Evolutionary conservation across 2,329 filamentous ascomycete species (phyloP).

Genomic region (Talaromyces sp.): DNA sequence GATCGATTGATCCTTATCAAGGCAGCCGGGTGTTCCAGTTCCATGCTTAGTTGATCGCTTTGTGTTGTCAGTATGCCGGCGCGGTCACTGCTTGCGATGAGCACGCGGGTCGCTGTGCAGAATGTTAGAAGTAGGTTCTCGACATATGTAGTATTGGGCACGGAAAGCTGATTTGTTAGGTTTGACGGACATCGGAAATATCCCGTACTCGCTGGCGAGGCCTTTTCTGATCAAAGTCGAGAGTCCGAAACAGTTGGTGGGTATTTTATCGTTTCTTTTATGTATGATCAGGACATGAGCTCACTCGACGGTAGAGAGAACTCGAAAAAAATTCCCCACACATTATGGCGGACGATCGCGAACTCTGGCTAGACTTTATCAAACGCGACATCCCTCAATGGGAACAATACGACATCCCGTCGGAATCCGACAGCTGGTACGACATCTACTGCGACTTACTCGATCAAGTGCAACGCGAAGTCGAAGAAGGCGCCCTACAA

Average conservation of each 20-base stretch:
- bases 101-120: constrained; percentile 18
- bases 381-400: constrained; percentile 69
- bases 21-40: neutral
- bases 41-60: neutral
- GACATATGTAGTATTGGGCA: neutral
- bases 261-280: constrained; percentile 19
- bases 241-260: constrained; percentile 68
- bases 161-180: constrained; percentile 31
- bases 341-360: constrained; percentile 64
- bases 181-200: constrained; percentile 67
- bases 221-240: constrained; percentile 70
- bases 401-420: constrained; percentile 63
- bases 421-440: constrained; percentile 69
- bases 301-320: constrained; percentile 37
- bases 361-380: constrained; percentile 79
- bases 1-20: neutral
- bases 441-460: constrained; percentile 71
- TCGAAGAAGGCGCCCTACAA: constrained; percentile 56
- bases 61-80: constrained; percentile 16
- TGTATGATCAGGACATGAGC: constrained; percentile 11
- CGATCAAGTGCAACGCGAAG: constrained; percentile 55
- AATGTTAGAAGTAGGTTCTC: constrained; percentile 16
- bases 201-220: constrained; percentile 64
- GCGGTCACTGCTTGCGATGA: constrained; percentile 18
- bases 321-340: constrained; percentile 77